These are phyloP conservation scores for Spiromastix sp. DNA, from an alignment of 2,329 filamentous ascomycete species.

Conservation along the genomic window DNA sequence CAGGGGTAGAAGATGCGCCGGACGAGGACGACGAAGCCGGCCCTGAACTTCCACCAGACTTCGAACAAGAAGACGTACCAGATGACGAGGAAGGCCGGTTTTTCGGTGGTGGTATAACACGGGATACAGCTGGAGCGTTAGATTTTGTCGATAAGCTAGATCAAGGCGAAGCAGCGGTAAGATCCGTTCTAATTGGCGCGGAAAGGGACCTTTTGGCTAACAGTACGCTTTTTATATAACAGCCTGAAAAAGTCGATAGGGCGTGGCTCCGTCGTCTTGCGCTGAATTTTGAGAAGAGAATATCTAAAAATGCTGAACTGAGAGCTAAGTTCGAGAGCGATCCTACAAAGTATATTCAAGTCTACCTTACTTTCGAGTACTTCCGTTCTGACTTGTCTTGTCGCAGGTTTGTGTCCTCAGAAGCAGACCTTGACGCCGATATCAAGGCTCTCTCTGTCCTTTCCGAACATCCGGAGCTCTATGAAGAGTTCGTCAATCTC, in stretches of 20 bases:
- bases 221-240: too few species aligned
- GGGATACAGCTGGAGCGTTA: constrained; percentile 69
- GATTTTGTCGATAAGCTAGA: constrained; percentile 74
- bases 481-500: constrained; percentile 66
- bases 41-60: constrained; percentile 46
- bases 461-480: constrained; percentile 75
- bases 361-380: not conserved
- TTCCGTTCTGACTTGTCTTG: constrained; percentile 11
- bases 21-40: constrained; percentile 41
- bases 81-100: constrained; percentile 92
- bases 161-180: constrained; percentile 37
- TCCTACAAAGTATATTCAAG: constrained; percentile 53
- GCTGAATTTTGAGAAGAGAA: constrained; percentile 78
- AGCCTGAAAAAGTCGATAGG: constrained; percentile 66
- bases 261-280: constrained; percentile 75
- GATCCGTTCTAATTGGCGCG: too few species aligned
- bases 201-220: too few species aligned
- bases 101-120: constrained; percentile 82
- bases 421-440: constrained; percentile 81
- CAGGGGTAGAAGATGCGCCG: constrained; percentile 39
- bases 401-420: constrained; percentile 59
- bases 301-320: constrained; percentile 81
- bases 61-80: constrained; percentile 47
- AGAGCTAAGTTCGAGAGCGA: constrained; percentile 74
- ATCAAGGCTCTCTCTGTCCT: constrained; percentile 81